Conservation (phyloP, 2,329 filamentous ascomycete genomes). For the Hymenoscyphus albidus region DNA sequence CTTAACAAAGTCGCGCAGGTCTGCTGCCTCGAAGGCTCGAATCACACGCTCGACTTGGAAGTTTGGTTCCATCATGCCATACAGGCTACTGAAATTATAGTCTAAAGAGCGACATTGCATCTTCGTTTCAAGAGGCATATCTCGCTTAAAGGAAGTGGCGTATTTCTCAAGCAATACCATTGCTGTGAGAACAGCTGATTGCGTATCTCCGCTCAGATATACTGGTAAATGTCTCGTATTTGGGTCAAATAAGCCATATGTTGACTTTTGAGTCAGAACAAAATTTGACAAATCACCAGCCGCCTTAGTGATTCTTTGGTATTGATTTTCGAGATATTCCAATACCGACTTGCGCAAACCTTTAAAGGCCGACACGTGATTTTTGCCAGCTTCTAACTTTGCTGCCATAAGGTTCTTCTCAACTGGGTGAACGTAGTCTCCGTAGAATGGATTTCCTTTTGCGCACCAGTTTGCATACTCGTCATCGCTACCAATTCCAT, state of each 20-base stretch:
- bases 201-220: not conserved
- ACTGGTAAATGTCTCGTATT: not conserved
- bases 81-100: not conserved
- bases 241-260: not conserved
- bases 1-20: not conserved
- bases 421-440: not conserved
- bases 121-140: not conserved
- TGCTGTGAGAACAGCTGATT: not conserved
- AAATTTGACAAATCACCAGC: not conserved
- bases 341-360: not conserved
- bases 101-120: not conserved
- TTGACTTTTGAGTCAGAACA: not conserved
- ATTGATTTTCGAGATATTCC: conserved; percentile 7
- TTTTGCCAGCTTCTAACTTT: not conserved
- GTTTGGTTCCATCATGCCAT: not conserved
- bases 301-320: not conserved
- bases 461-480: not conserved
- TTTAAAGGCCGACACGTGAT: not conserved
- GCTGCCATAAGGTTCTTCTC: not conserved
- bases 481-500: not conserved
- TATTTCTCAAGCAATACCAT: conserved; percentile 8
- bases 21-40: not conserved
- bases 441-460: not conserved
- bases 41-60: not conserved
- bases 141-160: not conserved